phyloP scores from a whole-genome alignment of 2,329 filamentous ascomycete species.

The Ceratocystis papillata region DNA sequence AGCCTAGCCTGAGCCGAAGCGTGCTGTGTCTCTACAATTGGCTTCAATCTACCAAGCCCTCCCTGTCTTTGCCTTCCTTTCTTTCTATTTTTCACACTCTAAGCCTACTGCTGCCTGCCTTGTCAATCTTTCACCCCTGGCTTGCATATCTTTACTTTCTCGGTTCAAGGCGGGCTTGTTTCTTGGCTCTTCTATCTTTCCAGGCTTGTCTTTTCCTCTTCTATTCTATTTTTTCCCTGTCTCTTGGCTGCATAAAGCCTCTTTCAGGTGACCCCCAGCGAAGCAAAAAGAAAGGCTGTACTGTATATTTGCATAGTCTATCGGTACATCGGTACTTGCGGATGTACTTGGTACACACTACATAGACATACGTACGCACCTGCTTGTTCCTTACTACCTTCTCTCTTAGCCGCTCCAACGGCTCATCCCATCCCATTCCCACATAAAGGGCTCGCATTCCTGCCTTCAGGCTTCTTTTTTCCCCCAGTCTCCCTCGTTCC shows the following conservation, averaged over 20 bases:
- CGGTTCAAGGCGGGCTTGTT: constrained; percentile 21
- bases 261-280: constrained; percentile 8
- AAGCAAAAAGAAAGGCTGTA: not conserved
- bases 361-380: not conserved
- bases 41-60: not conserved
- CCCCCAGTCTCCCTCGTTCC: not conserved
- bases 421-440: constrained; percentile 5
- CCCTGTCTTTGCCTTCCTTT: constrained; percentile 1
- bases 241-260: constrained; percentile 1
- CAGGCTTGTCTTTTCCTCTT: not conserved
- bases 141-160: constrained; percentile 10
- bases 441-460: constrained; percentile 14
- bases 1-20: constrained; percentile 1
- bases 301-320: not conserved
- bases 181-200: not conserved
- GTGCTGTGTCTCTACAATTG: constrained; percentile 3
- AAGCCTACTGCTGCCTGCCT: not conserved
- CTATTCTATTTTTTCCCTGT: constrained; percentile 6
- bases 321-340: not conserved
- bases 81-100: constrained; percentile 27
- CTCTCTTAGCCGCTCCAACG: not conserved
- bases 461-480: not conserved
- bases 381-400: not conserved
- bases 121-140: constrained; percentile 20
- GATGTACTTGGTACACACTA: not conserved